Evolutionary conservation across 2,329 filamentous ascomycete genomes (phyloP), one percentile per base, ranked within the genome.

Genomic region (Fusarium liriodendri): DNA sequence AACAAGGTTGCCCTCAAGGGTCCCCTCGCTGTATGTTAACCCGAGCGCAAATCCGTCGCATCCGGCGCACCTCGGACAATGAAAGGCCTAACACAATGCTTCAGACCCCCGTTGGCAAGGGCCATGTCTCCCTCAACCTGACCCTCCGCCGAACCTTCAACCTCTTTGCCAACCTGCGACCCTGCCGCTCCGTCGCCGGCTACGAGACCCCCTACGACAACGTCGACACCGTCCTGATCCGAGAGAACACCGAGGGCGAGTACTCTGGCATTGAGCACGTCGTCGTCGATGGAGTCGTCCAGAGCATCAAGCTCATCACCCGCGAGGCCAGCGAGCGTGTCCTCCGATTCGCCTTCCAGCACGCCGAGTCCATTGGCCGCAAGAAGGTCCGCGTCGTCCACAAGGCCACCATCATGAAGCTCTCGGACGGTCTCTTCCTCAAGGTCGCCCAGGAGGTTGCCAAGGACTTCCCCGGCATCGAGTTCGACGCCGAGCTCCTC

Each of bases 401-500:
- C 93, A 99, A 99, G 91, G 97, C 97, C 84, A 98, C 97, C 83
- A 99, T 99, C 88, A 99, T 99, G 97, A 99, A 99, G 92, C 97
- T 98, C 94, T 96, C 93, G 83, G 97, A 99, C 85, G 97, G 97
- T 87, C 94, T 99, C 72, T 99, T 99, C 92, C 90, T 99, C 79
- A 94, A 90, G 85, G 95, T 93, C 73, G 97, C 93, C 79, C 88
- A 92, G 78, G 90, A 97, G 72, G 91, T 99, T 77, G 89, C 95
- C 84, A 97, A 97, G 91, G 95, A 98, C 83, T 99, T 94, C 91
- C 97, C 97, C 75, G 89, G 92, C 79, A 94, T 99, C 81, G 94
- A 98, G 87, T 98, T 99, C 83, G 96, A 98, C 83, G 94, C 94
- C 79, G 97, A 99, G 90, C 91, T 99, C 77, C 93, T 99, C 79